Evolutionary conservation across 176 grass and related monocot species (phyloP).

Genomic region (Cenchrus americanus): DNA sequence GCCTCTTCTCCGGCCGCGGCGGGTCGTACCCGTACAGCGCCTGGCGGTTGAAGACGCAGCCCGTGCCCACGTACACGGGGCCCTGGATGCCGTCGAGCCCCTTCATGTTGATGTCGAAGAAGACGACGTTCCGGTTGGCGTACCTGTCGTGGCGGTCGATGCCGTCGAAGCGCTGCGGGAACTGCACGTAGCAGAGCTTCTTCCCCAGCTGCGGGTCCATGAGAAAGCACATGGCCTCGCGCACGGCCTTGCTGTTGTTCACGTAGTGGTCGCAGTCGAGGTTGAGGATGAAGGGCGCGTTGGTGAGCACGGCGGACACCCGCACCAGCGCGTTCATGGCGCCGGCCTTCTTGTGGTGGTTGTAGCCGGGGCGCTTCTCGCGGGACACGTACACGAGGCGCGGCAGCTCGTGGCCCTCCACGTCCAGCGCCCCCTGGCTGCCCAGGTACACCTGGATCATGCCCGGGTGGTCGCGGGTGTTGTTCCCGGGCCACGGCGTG

Average conservation of each 20-base stretch:
- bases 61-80: conserved; percentile 85
- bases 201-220: conserved; percentile 96
- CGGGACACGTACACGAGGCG: conserved; percentile 85
- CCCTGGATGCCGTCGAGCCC: conserved; percentile 96
- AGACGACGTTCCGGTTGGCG: conserved; percentile 91
- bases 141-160: conserved; percentile 86
- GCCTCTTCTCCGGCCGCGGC: conserved; percentile 73
- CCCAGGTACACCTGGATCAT: conserved; percentile 98
- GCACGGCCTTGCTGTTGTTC: conserved; percentile 95
- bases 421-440: conserved; percentile 80
- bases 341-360: conserved; percentile 97
- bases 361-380: conserved; percentile 80
- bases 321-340: conserved; percentile 89
- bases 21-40: conserved; percentile 95
- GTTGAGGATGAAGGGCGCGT: conserved; percentile 92
- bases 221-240: conserved; percentile 98
- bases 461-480: conserved; percentile 87
- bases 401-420: conserved; percentile 81
- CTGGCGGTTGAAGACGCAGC: conserved; percentile 84
- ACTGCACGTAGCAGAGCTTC: conserved; percentile 97
- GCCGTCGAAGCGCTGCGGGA: conserved; percentile 93
- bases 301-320: conserved; percentile 90
- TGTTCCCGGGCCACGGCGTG: conserved; percentile 95
- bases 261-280: conserved; percentile 98
- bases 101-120: conserved; percentile 99